Evolutionary conservation across 2,329 filamentous ascomycete species (phyloP).

Genomic region (Apiospora aurea): DNA sequence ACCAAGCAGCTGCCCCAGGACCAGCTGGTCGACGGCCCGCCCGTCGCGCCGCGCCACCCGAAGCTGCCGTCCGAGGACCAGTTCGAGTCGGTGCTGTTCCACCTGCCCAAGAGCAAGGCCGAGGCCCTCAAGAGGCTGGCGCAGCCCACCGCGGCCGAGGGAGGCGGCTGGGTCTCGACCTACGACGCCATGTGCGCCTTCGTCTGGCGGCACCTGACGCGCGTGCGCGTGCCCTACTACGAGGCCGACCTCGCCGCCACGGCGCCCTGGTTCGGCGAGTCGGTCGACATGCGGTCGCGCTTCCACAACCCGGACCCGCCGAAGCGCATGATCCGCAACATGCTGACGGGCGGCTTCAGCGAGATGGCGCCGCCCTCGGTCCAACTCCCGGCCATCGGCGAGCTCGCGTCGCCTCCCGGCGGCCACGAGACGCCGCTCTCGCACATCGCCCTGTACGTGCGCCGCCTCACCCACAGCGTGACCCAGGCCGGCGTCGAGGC

Average conservation of each 20-base stretch:
- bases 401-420: not conserved
- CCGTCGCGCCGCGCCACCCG: conserved; percentile 39
- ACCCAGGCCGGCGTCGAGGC: conserved; percentile 20
- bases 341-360: conserved; percentile 41
- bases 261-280: conserved; percentile 45
- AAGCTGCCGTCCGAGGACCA: conserved; percentile 32
- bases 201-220: conserved; percentile 49
- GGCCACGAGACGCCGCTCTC: conserved; percentile 27
- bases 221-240: conserved; percentile 44
- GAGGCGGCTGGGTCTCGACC: conserved; percentile 50
- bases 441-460: not conserved
- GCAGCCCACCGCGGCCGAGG: conserved; percentile 36
- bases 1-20: conserved; percentile 41
- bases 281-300: conserved; percentile 48
- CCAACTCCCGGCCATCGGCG: not conserved
- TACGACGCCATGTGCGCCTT: conserved; percentile 53
- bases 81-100: conserved; percentile 45
- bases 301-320: conserved; percentile 44
- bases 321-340: conserved; percentile 45
- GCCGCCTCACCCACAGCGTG: conserved; percentile 29
- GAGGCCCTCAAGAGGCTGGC: conserved; percentile 48
- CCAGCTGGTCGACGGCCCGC: conserved; percentile 41
- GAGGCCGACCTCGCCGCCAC: conserved; percentile 36
- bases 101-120: conserved; percentile 52
- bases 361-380: conserved; percentile 20